These are phyloP conservation scores for Fragosphaeria purpurea DNA, from an alignment of 2,329 filamentous ascomycete genomes.

Conservation along the genomic window DNA sequence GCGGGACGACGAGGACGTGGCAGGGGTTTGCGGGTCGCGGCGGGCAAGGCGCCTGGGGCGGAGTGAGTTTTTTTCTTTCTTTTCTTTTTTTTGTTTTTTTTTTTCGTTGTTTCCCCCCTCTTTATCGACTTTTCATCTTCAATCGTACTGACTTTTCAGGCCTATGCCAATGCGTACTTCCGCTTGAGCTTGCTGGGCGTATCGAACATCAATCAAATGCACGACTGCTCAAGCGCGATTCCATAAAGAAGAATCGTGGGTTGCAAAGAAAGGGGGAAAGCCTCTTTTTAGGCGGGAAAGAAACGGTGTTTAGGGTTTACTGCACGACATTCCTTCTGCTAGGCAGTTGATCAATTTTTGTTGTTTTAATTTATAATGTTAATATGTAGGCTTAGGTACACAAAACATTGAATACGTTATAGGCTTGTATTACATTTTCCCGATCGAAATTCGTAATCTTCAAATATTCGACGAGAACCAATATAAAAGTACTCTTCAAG, in stretches of 20 bases:
- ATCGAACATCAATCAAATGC: constrained; percentile 43
- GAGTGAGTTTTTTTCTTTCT: constrained; percentile 20
- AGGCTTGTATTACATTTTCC: too few species aligned
- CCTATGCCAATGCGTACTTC: constrained; percentile 42
- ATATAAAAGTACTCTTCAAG: too few species aligned
- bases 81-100: neutral
- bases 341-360: too few species aligned
- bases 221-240: constrained; percentile 36
- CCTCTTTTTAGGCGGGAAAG: neutral
- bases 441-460: too few species aligned
- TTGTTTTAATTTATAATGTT: too few species aligned
- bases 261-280: neutral
- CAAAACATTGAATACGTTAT: too few species aligned
- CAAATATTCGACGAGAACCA: too few species aligned
- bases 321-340: too few species aligned
- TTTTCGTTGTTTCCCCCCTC: too few species aligned
- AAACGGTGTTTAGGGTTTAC: too few species aligned
- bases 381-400: too few species aligned
- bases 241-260: neutral
- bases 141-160: constrained; percentile 19
- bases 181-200: constrained; percentile 45
- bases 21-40: constrained; percentile 23
- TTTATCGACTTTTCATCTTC: too few species aligned
- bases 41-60: constrained; percentile 30
- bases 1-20: constrained; percentile 27